phyloP scores from a whole-genome alignment of 352 stramenopile species.

The Pythium myriotylum region DNA sequence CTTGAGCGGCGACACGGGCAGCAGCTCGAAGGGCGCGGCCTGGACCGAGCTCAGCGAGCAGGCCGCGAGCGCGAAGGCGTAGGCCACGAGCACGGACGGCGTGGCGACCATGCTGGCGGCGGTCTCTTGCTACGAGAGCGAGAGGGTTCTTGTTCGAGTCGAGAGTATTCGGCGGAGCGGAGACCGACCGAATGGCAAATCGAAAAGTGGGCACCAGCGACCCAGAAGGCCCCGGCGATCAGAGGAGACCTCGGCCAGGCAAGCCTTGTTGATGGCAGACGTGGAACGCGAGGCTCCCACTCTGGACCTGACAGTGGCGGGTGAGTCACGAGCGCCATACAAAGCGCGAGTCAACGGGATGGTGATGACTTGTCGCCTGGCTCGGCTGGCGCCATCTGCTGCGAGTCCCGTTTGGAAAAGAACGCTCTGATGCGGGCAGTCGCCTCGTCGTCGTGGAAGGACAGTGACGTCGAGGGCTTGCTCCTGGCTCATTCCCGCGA shows the following conservation, averaged over 20 bases:
- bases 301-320: background rate
- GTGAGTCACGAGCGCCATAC: background rate
- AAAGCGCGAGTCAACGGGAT: background rate
- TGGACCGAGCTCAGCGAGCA: conserved; percentile 10
- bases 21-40: conserved; percentile 13
- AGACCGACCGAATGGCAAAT: background rate
- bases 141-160: conserved; percentile 3
- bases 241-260: background rate
- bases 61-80: conserved; percentile 15
- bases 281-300: background rate
- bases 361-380: background rate
- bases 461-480: background rate
- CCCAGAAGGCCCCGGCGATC: background rate
- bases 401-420: background rate
- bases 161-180: background rate
- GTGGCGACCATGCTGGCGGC: conserved; percentile 16
- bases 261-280: background rate
- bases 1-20: conserved; percentile 16
- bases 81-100: conserved; percentile 19
- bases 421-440: background rate
- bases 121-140: conserved; percentile 7
- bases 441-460: conserved; percentile 1
- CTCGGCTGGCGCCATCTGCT: too few relatives aligned
- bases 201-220: background rate
- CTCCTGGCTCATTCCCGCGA: background rate